Evolutionary conservation across 768 basidiomycete species (phyloP).

Genomic region (Hericium rajendrae): DNA sequence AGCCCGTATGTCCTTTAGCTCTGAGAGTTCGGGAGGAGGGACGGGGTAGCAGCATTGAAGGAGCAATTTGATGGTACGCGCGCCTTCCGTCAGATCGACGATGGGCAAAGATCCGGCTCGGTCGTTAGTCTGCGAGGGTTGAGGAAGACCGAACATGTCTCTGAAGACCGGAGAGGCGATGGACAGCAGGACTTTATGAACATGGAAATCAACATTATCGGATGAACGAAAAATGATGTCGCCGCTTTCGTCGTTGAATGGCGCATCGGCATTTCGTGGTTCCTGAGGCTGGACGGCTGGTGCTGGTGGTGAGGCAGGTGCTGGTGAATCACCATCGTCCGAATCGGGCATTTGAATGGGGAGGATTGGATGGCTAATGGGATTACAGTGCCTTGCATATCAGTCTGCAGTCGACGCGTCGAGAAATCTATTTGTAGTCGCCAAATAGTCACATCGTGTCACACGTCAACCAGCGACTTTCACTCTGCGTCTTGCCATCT

Average conservation of each 20-base stretch:
- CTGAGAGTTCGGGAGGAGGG: background rate
- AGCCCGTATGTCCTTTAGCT: background rate
- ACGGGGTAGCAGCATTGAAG: background rate
- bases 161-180: slow-evolving; percentile 51
- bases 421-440: too few species aligned
- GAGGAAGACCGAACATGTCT: slow-evolving; percentile 30
- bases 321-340: too few species aligned
- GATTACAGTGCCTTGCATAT: too few species aligned
- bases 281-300: too few species aligned
- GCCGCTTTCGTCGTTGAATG: slow-evolving; percentile 4
- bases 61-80: background rate
- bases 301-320: too few species aligned
- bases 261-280: background rate
- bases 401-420: too few species aligned
- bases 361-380: too few species aligned
- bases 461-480: too few species aligned
- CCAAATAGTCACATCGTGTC: too few species aligned
- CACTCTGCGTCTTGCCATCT: too few species aligned
- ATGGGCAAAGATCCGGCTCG: background rate
- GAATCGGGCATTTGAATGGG: too few species aligned
- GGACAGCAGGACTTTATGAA: slow-evolving; percentile 44
- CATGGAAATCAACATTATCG: slow-evolving; percentile 41
- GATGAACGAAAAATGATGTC: slow-evolving; percentile 48
- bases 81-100: background rate
- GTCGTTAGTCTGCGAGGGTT: background rate